Evolutionary conservation across 2,329 filamentous ascomycete genomes (phyloP).

Genomic region (Claviceps digitariae): DNA sequence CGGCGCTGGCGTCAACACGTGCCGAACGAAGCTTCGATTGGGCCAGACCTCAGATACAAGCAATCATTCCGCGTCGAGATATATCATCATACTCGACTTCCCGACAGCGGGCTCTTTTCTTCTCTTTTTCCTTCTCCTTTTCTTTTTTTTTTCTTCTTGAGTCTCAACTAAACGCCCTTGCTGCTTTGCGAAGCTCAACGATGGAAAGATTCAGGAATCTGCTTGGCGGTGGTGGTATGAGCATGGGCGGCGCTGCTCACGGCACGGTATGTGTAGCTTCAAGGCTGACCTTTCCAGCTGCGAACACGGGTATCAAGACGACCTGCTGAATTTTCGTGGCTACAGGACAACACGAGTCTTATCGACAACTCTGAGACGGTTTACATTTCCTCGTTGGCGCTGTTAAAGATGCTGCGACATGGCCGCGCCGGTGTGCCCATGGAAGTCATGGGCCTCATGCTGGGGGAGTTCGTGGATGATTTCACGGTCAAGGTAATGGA

Average conservation of each 20-base stretch:
- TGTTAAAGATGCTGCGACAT: slow-evolving; percentile 97
- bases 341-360: slow-evolving; percentile 73
- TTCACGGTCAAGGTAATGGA: slow-evolving; percentile 97
- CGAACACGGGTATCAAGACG: not conserved
- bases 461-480: slow-evolving; percentile 97
- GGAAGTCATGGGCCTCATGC: slow-evolving; percentile 99
- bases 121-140: not conserved
- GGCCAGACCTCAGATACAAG: not conserved
- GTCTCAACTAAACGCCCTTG: too few relatives aligned
- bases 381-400: slow-evolving; percentile 93
- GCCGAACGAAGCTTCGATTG: not conserved
- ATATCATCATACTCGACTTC: not conserved
- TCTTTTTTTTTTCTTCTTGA: not conserved
- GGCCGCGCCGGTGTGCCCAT: slow-evolving; percentile 95
- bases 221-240: slow-evolving; percentile 62
- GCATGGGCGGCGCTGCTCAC: slow-evolving; percentile 36
- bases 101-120: slow-evolving; percentile 1
- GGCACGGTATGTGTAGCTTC: slow-evolving; percentile 23
- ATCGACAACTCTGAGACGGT: slow-evolving; percentile 99
- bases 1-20: slow-evolving; percentile 6
- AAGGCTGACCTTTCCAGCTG: not conserved
- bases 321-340: not conserved
- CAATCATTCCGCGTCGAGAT: not conserved
- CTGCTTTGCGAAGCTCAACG: slow-evolving; percentile 11
- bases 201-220: slow-evolving; percentile 93